A percentile compares a stretch with the other conserved stretches of the same genome.
These are phyloP conservation scores for Phialocephala sp. DNA, from an alignment of 2,329 filamentous ascomycete genomes.

Conservation along the genomic window DNA sequence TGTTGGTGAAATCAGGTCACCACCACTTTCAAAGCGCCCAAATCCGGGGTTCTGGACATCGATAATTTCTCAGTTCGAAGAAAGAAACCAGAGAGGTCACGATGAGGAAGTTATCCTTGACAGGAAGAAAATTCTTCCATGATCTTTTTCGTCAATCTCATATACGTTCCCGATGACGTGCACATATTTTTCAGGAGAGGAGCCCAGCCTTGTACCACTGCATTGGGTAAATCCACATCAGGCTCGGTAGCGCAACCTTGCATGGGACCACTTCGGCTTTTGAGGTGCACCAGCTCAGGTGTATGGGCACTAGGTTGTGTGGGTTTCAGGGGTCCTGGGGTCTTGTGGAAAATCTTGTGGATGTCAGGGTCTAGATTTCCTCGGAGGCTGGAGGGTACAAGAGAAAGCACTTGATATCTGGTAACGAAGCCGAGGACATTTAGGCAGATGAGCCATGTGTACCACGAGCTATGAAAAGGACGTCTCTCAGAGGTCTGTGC, in stretches of 20 bases:
- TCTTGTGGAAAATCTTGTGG: slow-evolving; percentile 2
- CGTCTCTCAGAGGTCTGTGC: slow-evolving; percentile 3
- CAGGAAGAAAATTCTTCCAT: slow-evolving; percentile 7
- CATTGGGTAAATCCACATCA: slow-evolving; percentile 10
- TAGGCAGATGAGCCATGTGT: slow-evolving; percentile 4
- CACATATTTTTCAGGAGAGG: background rate
- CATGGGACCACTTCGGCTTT: slow-evolving; percentile 1
- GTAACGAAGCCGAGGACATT: background rate
- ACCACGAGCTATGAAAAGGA: slow-evolving; percentile 1
- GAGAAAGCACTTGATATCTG: slow-evolving; percentile 1
- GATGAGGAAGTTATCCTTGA: background rate
- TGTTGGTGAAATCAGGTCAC: background rate
- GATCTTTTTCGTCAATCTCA: background rate
- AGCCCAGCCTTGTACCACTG: slow-evolving; percentile 1
- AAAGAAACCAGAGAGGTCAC: background rate
- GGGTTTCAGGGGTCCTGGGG: slow-evolving; percentile 8
- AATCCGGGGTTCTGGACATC: background rate
- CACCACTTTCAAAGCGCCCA: background rate
- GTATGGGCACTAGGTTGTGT: background rate
- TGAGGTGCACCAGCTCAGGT: no score
- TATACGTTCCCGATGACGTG: background rate
- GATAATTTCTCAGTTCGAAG: background rate
- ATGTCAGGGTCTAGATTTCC: background rate
- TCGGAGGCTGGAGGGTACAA: background rate
- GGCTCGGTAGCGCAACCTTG: slow-evolving; percentile 4